Conservation (phyloP, 768 basidiomycete genomes). For the Pseudohyphozyma bogoriensis region DNA sequence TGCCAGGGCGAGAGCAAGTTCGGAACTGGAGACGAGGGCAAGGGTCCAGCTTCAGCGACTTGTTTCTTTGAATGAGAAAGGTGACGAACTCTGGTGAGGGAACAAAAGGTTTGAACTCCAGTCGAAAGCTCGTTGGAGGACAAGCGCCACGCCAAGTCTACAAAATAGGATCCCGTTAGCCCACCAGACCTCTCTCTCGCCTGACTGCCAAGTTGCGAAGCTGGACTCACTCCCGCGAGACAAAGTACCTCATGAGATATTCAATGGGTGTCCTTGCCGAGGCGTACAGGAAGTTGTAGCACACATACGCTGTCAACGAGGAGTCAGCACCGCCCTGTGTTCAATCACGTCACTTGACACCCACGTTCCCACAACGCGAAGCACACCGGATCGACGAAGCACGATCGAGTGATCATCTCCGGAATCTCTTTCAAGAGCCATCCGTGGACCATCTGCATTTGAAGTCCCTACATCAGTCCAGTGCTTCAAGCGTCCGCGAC, state of each 20-base stretch:
- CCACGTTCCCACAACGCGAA: constrained; percentile 37
- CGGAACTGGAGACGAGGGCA: constrained; percentile 80
- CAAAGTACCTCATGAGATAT: constrained; percentile 60
- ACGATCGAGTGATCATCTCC: constrained; percentile 56
- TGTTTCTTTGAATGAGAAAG: background rate
- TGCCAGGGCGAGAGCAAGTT: constrained; percentile 57
- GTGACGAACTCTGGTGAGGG: background rate
- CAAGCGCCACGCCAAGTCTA: constrained; percentile 65
- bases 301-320: background rate
- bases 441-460: constrained; percentile 60
- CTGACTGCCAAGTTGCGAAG: background rate
- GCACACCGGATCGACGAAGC: constrained; percentile 68
- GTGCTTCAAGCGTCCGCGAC: too few species aligned
- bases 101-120: constrained; percentile 4
- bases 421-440: constrained; percentile 78
- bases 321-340: background rate
- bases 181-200: background rate
- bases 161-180: background rate
- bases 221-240: constrained; percentile 74
- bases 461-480: constrained; percentile 39
- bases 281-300: constrained; percentile 56
- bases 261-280: constrained; percentile 43
- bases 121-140: constrained; percentile 43
- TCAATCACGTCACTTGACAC: constrained; percentile 60
- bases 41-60: constrained; percentile 42